A percentile compares a stretch with the other conserved stretches of the same genome.
These are phyloP conservation scores for Rhizopogon vesiculosus DNA, from an alignment of 768 basidiomycete species.

Conservation along the genomic window DNA sequence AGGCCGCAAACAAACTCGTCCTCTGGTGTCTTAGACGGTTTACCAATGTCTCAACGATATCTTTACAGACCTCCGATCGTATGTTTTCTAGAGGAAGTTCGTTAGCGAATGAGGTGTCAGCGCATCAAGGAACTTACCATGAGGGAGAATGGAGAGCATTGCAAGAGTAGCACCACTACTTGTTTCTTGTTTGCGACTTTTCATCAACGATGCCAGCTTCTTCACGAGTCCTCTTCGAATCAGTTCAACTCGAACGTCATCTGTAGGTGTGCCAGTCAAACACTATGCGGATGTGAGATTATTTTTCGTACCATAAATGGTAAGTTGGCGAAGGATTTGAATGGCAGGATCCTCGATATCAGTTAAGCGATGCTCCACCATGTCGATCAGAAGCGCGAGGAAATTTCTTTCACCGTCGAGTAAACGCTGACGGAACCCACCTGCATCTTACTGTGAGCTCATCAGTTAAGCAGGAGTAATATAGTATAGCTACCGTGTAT, in stretches of 20 bases:
- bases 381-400: background rate
- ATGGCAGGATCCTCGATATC: slow-evolving; percentile 5
- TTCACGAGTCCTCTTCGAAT: background rate
- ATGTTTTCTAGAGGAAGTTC: background rate
- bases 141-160: background rate
- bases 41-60: background rate
- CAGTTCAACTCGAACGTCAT: background rate
- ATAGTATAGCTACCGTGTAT: background rate
- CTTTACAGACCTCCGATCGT: background rate
- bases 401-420: background rate
- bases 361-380: slow-evolving; percentile 3
- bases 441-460: background rate
- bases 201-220: background rate
- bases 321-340: slow-evolving; percentile 1
- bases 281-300: background rate
- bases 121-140: background rate
- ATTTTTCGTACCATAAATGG: background rate
- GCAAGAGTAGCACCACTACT: background rate
- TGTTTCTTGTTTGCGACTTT: background rate
- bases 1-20: slow-evolving; percentile 1
- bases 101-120: background rate
- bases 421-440: background rate
- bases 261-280: background rate
- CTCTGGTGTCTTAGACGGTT: background rate
- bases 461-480: background rate